Percentiles rank a stretch among this genome's conserved stretches.
These are phyloP conservation scores for Cadophora luteo-olivacea DNA, from an alignment of 2,329 filamentous ascomycete genomes.

Conservation along the genomic window DNA sequence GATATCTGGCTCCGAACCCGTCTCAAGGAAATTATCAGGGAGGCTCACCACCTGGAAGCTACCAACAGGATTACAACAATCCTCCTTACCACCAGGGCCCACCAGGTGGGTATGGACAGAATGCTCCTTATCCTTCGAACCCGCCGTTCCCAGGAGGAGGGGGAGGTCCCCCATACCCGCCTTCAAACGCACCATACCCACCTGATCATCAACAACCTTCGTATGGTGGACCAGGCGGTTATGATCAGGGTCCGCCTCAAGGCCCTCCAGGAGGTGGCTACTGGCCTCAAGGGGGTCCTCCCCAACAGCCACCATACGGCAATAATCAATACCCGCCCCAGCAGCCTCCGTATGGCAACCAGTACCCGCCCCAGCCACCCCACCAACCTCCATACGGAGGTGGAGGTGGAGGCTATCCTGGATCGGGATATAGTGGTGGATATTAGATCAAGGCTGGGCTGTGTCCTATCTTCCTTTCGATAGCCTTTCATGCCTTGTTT, in stretches of 20 bases:
- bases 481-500: neutral
- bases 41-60: slow-evolving; percentile 27
- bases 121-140: slow-evolving; percentile 2
- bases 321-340: slow-evolving; percentile 30
- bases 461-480: neutral
- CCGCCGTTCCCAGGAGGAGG: slow-evolving; percentile 17
- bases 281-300: slow-evolving; percentile 15
- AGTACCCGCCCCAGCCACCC: slow-evolving; percentile 17
- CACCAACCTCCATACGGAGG: slow-evolving; percentile 9
- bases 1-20: slow-evolving; percentile 36
- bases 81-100: slow-evolving; percentile 19
- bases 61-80: slow-evolving; percentile 28
- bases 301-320: slow-evolving; percentile 24
- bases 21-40: slow-evolving; percentile 33
- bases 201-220: slow-evolving; percentile 27
- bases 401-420: slow-evolving; percentile 16
- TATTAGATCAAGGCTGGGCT: neutral
- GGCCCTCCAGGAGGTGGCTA: slow-evolving; percentile 3
- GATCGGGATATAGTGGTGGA: slow-evolving; percentile 17
- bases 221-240: slow-evolving; percentile 27
- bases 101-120: neutral
- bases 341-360: slow-evolving; percentile 32
- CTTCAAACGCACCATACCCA: slow-evolving; percentile 15
- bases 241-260: slow-evolving; percentile 31
- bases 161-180: slow-evolving; percentile 12